Percentiles rank a stretch among this genome's conserved stretches.
phyloP scores from a whole-genome alignment of 129 eudicot genomes.

The Saposhnikovia divaricata region DNA sequence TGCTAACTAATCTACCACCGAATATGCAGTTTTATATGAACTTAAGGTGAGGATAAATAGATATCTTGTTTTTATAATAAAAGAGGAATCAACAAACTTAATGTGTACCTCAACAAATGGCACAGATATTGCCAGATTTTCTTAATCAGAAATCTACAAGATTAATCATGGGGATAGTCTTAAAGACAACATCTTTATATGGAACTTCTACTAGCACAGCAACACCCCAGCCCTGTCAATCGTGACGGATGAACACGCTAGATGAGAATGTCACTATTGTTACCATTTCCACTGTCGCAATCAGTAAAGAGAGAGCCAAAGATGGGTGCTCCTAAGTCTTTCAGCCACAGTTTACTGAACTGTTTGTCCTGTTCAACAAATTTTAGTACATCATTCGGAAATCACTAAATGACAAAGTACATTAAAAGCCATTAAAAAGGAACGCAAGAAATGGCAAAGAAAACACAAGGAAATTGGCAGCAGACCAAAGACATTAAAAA shows the following conservation, averaged over 20 bases:
- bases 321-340: conserved; percentile 73
- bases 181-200: no score
- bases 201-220: no score
- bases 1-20: conserved; percentile 36
- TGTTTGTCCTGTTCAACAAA: conserved; percentile 33
- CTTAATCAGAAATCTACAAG: conserved; percentile 8
- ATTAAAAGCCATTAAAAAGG: neutral
- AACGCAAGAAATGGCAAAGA: neutral
- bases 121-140: conserved; percentile 7
- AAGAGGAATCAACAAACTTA: conserved; percentile 18
- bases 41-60: neutral
- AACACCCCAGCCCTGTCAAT: no score
- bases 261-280: neutral
- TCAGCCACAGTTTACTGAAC: conserved; percentile 56
- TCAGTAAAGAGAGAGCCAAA: conserved; percentile 77
- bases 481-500: neutral
- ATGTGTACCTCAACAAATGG: conserved; percentile 30
- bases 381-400: neutral
- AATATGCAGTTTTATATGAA: conserved; percentile 21
- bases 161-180: no score
- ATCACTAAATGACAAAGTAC: neutral
- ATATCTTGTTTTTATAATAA: neutral
- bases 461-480: neutral
- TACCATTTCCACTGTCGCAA: conserved; percentile 48
- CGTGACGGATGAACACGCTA: neutral